Evolutionary conservation across 805 yeast genomes (phyloP).

Genomic region (Starmerella vaccinii): DNA sequence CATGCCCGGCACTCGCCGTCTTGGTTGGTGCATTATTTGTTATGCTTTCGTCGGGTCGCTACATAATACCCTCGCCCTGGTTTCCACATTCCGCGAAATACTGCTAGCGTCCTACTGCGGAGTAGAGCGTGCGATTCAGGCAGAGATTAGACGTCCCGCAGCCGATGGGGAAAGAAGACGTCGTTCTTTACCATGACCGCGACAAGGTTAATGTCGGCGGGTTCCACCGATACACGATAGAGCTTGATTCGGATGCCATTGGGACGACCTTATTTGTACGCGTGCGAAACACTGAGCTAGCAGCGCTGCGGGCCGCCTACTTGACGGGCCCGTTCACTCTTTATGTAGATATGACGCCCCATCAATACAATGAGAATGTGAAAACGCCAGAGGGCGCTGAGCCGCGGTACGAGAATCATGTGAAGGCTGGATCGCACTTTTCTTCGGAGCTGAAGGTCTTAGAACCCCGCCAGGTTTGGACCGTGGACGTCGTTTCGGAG

Average conservation of each 20-base stretch:
- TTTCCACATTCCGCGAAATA: too few relatives aligned
- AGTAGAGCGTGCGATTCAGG: too few relatives aligned
- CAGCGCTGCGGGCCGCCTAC: conserved; percentile 70
- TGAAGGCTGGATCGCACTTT: conserved; percentile 65
- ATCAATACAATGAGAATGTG: conserved; percentile 43
- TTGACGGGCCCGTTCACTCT: conserved; percentile 81
- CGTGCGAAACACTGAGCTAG: conserved; percentile 60
- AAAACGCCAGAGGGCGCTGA: conserved; percentile 22
- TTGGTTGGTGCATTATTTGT: too few relatives aligned
- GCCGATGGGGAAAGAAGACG: conserved; percentile 4
- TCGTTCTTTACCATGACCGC: conserved; percentile 18
- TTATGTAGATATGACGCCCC: conserved; percentile 70
- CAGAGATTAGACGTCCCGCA: background rate
- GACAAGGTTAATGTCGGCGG: conserved; percentile 40
- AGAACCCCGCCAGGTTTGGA: conserved; percentile 50
- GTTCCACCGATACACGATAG: conserved; percentile 44
- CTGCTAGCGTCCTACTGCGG: too few relatives aligned
- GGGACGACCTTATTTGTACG: conserved; percentile 31
- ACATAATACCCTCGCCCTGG: too few relatives aligned
- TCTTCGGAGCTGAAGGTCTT: conserved; percentile 45
- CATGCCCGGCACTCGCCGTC: too few relatives aligned
- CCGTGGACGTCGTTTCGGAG: conserved; percentile 71
- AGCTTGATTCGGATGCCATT: conserved; percentile 29
- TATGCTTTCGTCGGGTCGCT: too few relatives aligned
- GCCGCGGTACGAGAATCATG: conserved; percentile 39